phyloP scores from a whole-genome alignment of 805 yeast genomes.

The Lachancea meyersii region DNA sequence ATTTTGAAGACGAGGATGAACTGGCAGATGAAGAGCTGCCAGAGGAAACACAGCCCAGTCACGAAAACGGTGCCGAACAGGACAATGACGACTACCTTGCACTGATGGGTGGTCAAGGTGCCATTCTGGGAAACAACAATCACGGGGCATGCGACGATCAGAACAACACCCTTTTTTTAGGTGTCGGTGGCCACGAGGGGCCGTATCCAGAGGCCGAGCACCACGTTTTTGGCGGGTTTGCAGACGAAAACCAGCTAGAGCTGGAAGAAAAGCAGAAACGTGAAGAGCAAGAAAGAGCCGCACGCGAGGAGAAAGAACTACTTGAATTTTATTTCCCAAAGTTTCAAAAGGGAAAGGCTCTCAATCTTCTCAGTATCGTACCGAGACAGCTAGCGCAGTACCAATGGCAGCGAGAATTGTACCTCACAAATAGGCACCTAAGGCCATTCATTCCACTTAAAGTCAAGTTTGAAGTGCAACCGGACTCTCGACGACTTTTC shows the following conservation, averaged over 20 bases:
- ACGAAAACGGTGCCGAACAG: conserved; percentile 8
- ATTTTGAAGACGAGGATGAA: conserved; percentile 91
- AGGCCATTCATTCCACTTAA: conserved; percentile 45
- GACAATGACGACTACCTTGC: conserved; percentile 24
- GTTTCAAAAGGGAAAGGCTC: conserved; percentile 42
- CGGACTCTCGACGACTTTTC: conserved; percentile 47
- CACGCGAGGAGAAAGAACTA: conserved; percentile 31
- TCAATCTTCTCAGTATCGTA: conserved; percentile 50
- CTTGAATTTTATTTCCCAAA: conserved; percentile 49
- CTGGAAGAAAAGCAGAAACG: conserved; percentile 12
- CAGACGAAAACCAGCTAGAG: conserved; percentile 15
- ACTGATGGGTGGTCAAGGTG: conserved; percentile 22
- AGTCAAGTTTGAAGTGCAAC: conserved; percentile 45
- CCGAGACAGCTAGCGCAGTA: conserved; percentile 44
- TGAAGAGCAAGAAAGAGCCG: conserved; percentile 17
- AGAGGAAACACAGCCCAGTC: conserved; percentile 27
- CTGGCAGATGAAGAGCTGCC: conserved; percentile 78
- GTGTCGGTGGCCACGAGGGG: conserved; percentile 3
- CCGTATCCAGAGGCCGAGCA: conserved; percentile 10
- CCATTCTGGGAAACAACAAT: conserved; percentile 33
- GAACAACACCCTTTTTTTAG: conserved; percentile 32
- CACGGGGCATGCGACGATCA: conserved; percentile 19
- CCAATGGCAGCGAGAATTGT: conserved; percentile 37
- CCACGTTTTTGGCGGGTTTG: conserved; percentile 9
- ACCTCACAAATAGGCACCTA: conserved; percentile 27